A percentile compares a stretch with the other conserved stretches of the same genome.
Conservation (phyloP, 768 basidiomycete genomes). For the Tephrocybe sp. region DNA sequence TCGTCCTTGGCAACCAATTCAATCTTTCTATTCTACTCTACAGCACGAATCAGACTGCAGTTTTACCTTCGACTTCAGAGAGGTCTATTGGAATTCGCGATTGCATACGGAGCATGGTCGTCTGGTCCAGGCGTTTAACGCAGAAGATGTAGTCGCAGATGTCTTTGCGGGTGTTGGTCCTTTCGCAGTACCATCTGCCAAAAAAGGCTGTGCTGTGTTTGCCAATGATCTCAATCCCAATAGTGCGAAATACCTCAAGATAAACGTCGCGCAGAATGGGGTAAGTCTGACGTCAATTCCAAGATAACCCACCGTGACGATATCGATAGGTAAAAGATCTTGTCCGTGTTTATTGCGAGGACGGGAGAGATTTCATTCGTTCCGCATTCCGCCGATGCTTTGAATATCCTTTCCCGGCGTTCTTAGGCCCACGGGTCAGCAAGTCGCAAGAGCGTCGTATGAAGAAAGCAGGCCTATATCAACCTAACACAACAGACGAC, state of each 20-base stretch:
- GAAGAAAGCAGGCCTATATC: slow-evolving; percentile 18
- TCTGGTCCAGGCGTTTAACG: slow-evolving; percentile 70
- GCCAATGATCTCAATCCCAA: slow-evolving; percentile 96
- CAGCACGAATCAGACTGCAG: slow-evolving; percentile 84
- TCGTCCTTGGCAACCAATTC: neutral
- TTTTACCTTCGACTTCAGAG: slow-evolving; percentile 92
- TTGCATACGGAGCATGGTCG: slow-evolving; percentile 90
- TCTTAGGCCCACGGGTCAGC: slow-evolving; percentile 48
- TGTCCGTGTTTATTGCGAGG: slow-evolving; percentile 75
- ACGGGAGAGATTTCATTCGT: slow-evolving; percentile 86
- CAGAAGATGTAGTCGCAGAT: slow-evolving; percentile 83
- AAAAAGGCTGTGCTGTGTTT: slow-evolving; percentile 85
- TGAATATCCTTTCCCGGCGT: slow-evolving; percentile 67
- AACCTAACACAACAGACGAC: neutral
- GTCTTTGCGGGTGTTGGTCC: slow-evolving; percentile 98
- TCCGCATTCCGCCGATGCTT: slow-evolving; percentile 50
- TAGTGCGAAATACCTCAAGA: slow-evolving; percentile 71
- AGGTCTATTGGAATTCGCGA: slow-evolving; percentile 98
- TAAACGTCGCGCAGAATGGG: slow-evolving; percentile 76
- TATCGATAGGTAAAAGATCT: slow-evolving; percentile 60
- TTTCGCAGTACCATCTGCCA: slow-evolving; percentile 91
- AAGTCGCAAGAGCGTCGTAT: slow-evolving; percentile 41
- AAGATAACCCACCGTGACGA: slow-evolving; percentile 7
- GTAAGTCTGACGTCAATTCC: slow-evolving; percentile 41
- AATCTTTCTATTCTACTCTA: neutral